Base-by-base conservation (phyloP, 139 green algal genomes). In the Coelastrella sp. region DNA sequence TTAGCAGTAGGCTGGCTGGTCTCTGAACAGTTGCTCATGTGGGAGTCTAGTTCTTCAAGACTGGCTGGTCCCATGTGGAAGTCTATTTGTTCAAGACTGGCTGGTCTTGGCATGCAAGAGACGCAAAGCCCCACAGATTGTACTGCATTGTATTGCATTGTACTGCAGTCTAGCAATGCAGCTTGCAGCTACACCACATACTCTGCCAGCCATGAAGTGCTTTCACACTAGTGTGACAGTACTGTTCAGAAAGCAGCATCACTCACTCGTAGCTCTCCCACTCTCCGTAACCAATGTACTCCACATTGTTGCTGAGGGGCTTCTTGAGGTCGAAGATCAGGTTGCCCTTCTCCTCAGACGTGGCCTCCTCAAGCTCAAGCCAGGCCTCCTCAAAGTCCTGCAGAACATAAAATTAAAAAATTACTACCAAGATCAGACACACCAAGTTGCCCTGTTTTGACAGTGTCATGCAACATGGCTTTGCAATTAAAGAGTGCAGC, bases 321-420 rank as follows among this genome's bases (percentile, higher is more conserved):
- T 88, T 88, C 84, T 88, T 88, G 0, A 88, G 84, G 84, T 88
- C 84, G 72, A 68, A 88, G 84, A 88, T 88, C 19, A 56, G 24
- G 17, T 80, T 59, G 27, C 84, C 84, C 84, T 88, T 19, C 66
- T 88, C 84, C 7, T 88, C 65, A 19, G 76, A 24, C 9, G 49
- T 66, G 27, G 65, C 20, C 27, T 88, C 10, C 84, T 88, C 84
- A 68, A 88, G 25, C 68, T 88, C 49, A 8, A 22, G 63, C 84
- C 84, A 88, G 11, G 68, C 68, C 19, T 80, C 66, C 84, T 22
- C 68, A 76, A 76, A 76, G 68, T 76, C 19, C 79, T 22, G 79
- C 79, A 85, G 14, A 6, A 49, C n/a, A n/a, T n/a, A 78, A n/a
- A n/a, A n/a, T n/a, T n/a, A n/a, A n/a, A n/a, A n/a, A n/a, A n/a